Percentiles rank a stretch among this genome's conserved stretches.
These are phyloP conservation scores for Vigna angularis DNA, from an alignment of 306 rosid species.

Conservation along the genomic window DNA sequence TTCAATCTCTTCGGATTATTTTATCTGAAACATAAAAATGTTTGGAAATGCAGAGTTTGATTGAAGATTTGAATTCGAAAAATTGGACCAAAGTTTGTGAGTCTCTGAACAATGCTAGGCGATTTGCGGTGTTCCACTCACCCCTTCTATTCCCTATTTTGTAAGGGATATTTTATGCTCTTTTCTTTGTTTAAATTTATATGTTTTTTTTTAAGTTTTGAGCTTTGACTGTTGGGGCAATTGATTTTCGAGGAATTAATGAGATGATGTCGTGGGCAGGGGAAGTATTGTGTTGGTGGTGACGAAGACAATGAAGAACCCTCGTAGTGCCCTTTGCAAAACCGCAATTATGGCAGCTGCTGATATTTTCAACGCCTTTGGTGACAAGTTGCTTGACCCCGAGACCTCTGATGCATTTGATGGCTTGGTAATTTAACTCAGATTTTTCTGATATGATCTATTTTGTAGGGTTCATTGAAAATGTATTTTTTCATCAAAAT, in stretches of 20 bases:
- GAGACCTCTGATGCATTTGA: constrained; percentile 69
- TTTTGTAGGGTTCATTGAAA: not conserved
- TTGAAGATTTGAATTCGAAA: constrained; percentile 72
- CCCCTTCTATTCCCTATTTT: constrained; percentile 61
- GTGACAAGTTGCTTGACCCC: constrained; percentile 73
- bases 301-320: constrained; percentile 89
- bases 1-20: not conserved
- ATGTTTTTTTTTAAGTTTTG: not conserved
- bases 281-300: constrained; percentile 68
- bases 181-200: not conserved
- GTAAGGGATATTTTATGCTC: constrained; percentile 42
- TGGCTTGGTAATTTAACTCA: constrained; percentile 62
- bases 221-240: not conserved
- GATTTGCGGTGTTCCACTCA: constrained; percentile 72
- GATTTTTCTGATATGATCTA: not conserved
- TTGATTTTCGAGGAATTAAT: constrained; percentile 36
- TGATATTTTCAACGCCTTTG: constrained; percentile 77
- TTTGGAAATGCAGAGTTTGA: constrained; percentile 58
- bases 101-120: constrained; percentile 72
- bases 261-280: constrained; percentile 47
- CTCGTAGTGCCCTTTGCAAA: constrained; percentile 90
- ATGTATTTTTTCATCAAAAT: not conserved
- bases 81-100: constrained; percentile 84
- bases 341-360: constrained; percentile 95
- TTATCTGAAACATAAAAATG: not conserved